Percentiles rank a stretch among this genome's conserved stretches.
phyloP scores from a whole-genome alignment of 768 basidiomycete genomes.

The Trametes elegans region DNA sequence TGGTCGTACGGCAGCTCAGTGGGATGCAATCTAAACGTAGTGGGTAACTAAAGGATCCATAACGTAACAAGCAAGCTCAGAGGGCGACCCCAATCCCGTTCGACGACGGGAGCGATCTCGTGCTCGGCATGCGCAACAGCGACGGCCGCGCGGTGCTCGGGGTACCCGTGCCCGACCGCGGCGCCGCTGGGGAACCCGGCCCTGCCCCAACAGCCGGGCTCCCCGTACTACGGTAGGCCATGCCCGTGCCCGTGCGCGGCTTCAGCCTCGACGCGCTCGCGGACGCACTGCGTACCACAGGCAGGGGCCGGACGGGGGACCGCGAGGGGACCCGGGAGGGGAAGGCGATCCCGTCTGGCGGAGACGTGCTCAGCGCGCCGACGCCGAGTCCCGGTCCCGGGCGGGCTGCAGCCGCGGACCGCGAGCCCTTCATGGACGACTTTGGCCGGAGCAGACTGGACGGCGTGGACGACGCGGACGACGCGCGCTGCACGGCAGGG shows the following conservation, averaged over 20 bases:
- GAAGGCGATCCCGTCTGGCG: slow-evolving; percentile 9
- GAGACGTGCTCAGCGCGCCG: background rate
- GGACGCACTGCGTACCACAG: slow-evolving; percentile 3
- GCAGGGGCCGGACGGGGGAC: slow-evolving; percentile 1
- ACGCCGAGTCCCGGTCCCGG: background rate
- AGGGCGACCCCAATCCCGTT: slow-evolving; percentile 18
- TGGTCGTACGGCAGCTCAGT: background rate
- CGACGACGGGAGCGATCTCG: slow-evolving; percentile 16
- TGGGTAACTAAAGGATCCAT: background rate
- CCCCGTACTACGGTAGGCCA: slow-evolving; percentile 51
- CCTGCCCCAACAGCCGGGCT: background rate
- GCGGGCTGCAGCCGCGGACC: background rate
- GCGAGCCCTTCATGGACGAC: background rate
- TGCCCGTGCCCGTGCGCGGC: slow-evolving; percentile 68
- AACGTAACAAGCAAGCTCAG: background rate
- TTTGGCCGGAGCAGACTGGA: slow-evolving; percentile 3
- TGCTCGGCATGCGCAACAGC: slow-evolving; percentile 26
- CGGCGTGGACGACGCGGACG: slow-evolving; percentile 1
- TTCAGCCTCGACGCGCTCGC: slow-evolving; percentile 30
- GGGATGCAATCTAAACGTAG: background rate
- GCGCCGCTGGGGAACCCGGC: background rate
- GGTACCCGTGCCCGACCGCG: background rate
- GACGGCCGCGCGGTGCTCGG: slow-evolving; percentile 8
- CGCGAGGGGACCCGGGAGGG: background rate
- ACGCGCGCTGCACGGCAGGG: background rate